phyloP scores from a whole-genome alignment of 305 asterid genomes.

The Striga hermonthica region DNA sequence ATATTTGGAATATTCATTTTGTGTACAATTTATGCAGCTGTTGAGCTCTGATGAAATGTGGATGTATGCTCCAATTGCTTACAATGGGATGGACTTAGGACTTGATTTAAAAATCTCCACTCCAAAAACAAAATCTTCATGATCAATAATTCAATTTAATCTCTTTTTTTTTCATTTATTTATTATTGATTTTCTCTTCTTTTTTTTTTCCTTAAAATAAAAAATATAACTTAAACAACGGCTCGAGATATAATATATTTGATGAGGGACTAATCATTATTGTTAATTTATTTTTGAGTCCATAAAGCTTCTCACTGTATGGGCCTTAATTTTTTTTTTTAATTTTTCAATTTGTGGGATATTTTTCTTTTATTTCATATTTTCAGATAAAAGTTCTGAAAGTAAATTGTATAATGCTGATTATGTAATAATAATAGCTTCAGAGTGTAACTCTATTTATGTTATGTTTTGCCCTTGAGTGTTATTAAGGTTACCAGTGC shows the following conservation, averaged over 20 bases:
- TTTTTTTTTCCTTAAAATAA: too few relatives aligned
- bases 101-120: constrained; percentile 35
- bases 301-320: constrained; percentile 22
- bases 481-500: too few relatives aligned
- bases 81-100: constrained; percentile 51
- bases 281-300: constrained; percentile 19
- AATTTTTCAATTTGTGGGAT: not conserved
- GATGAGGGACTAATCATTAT: constrained; percentile 29
- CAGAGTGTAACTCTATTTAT: not conserved
- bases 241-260: too few relatives aligned
- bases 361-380: not conserved
- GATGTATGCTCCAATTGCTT: constrained; percentile 52
- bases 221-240: constrained; percentile 9
- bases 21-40: constrained; percentile 31
- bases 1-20: not conserved
- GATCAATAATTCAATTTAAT: too few relatives aligned
- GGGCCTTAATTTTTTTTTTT: not conserved
- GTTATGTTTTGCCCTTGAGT: not conserved
- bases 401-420: constrained; percentile 25
- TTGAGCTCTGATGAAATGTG: constrained; percentile 54
- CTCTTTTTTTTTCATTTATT: too few relatives aligned
- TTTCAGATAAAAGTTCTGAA: constrained; percentile 16
- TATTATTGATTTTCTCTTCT: too few relatives aligned
- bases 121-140: constrained; percentile 32
- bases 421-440: constrained; percentile 5